Base-by-base conservation (phyloP, 2,329 filamentous ascomycete genomes). In the Immersiporthe knoxdaviesiana region DNA sequence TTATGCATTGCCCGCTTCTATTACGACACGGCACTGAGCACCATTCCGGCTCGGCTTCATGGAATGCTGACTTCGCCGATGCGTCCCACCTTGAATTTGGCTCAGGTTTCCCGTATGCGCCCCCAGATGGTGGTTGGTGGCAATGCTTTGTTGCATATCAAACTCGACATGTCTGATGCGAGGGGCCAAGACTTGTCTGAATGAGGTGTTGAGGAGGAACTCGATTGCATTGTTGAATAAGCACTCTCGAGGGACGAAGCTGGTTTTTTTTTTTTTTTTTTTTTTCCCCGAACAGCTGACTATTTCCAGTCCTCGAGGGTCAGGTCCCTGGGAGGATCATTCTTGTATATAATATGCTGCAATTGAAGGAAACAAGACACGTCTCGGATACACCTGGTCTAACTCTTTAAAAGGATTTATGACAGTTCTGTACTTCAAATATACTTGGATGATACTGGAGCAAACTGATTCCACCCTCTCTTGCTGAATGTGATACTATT, bases 31-130 rank as follows among this genome's bases (percentile, higher is more conserved):
- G 79, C 79, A 8, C 64, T 81, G 37, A 76, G 76, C 18, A 73
- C 72, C 0, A 74, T 70, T 24, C 65, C 72, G 3, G 69, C 73
- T 2, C 73, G 76, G 32, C 69, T 81, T 16, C 67, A 74, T 10
- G 70, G 75, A 0, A 67, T 81, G 21, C 44, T 76, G 32, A 74
- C 35, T 78, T 78, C 59, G 59, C 68, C 1, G 69, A 73, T 12
- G 73, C 69, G 35, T 68, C 56, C 0, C 74, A 77, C 7, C 64
- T 81, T 10, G 69, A 81, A 0, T 81, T 75, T 41, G 79, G 79
- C 0, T 78, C 75, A 24, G 79, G 79, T 68, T 78, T 76, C 27
- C 77, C 77, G 0, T 79, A 81, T 67, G 78, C 78, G n/a, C 63
- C 74, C 67, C 44, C 74, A 65, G 65, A 58, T 39, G 37, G 60